These are phyloP conservation scores for Gnaphalium uliginosum DNA, from an alignment of 129 eudicot genomes.

Conservation along the genomic window DNA sequence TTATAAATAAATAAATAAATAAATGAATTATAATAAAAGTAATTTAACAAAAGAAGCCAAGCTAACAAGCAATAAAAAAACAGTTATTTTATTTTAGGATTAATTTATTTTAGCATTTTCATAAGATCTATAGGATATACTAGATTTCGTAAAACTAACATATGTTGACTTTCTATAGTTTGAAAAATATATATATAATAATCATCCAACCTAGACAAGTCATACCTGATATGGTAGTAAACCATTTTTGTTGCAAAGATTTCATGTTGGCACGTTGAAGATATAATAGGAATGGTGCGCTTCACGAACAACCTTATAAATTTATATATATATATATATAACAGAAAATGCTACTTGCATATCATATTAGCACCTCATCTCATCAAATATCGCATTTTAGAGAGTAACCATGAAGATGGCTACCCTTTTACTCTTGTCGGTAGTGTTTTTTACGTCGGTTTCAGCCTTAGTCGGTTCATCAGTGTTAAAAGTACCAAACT, in stretches of 20 bases:
- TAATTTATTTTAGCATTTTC: not conserved
- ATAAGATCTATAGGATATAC: not conserved
- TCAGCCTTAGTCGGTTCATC: conserved; percentile 23
- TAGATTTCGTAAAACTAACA: not conserved
- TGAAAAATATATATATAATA: not conserved
- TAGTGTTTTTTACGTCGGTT: conserved; percentile 13
- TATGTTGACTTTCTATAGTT: not conserved
- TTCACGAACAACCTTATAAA: conserved; percentile 19
- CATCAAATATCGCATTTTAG: not conserved
- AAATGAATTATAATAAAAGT: no score
- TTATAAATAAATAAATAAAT: no score
- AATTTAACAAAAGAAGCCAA: not conserved
- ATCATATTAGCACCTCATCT: not conserved
- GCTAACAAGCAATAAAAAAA: not conserved
- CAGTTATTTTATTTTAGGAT: no score
- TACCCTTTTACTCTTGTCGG: conserved; percentile 1
- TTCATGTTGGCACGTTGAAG: conserved; percentile 39
- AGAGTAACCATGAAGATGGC: conserved; percentile 23
- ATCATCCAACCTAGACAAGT: not conserved
- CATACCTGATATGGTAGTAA: not conserved
- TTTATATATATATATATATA: not conserved
- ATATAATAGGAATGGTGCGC: conserved; percentile 21
- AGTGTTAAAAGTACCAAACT: conserved; percentile 28
- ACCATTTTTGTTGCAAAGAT: not conserved
- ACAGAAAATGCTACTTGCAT: not conserved